Percentiles rank a stretch among this genome's conserved stretches.
Conservation (phyloP, 495 filamentous ascomycete genomes). For the Penicillium flavigenum region DNA sequence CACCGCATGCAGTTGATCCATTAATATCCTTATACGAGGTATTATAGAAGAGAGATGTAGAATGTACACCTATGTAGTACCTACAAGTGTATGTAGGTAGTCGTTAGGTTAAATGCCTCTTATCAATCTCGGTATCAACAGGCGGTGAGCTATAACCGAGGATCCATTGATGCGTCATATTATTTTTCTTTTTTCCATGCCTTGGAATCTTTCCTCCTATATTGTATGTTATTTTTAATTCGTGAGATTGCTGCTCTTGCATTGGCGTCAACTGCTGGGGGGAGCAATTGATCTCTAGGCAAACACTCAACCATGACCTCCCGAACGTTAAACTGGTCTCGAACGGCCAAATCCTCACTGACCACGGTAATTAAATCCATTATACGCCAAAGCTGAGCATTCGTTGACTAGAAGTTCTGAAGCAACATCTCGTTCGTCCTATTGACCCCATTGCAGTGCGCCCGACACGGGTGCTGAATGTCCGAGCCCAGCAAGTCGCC, state of each 20-base stretch:
- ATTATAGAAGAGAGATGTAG: no score
- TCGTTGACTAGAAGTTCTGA: background rate
- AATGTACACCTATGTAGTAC: background rate
- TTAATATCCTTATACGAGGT: no score
- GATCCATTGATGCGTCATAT: slow-evolving; percentile 32
- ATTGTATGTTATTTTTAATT: background rate
- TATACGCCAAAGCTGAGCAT: slow-evolving; percentile 13
- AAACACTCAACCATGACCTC: slow-evolving; percentile 33
- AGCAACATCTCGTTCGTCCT: slow-evolving; percentile 28
- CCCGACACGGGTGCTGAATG: slow-evolving; percentile 23
- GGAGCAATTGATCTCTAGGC: slow-evolving; percentile 3
- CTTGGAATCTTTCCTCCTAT: background rate
- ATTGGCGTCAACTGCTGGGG: slow-evolving; percentile 5
- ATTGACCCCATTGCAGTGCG: slow-evolving; percentile 16
- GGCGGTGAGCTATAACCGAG: slow-evolving; percentile 28
- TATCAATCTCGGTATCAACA: slow-evolving; percentile 18
- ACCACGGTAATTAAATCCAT: slow-evolving; percentile 25
- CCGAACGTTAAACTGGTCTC: slow-evolving; percentile 35
- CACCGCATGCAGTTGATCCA: no score
- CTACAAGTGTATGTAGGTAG: background rate
- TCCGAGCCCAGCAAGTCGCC: slow-evolving; percentile 33
- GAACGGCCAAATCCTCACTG: slow-evolving; percentile 35
- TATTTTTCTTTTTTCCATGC: slow-evolving; percentile 7
- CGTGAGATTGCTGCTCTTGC: slow-evolving; percentile 9
- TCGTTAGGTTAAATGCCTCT: slow-evolving; percentile 9